These are phyloP conservation scores for Albifimbria verrucaria DNA, from an alignment of 2,329 filamentous ascomycete species.

Conservation along the genomic window DNA sequence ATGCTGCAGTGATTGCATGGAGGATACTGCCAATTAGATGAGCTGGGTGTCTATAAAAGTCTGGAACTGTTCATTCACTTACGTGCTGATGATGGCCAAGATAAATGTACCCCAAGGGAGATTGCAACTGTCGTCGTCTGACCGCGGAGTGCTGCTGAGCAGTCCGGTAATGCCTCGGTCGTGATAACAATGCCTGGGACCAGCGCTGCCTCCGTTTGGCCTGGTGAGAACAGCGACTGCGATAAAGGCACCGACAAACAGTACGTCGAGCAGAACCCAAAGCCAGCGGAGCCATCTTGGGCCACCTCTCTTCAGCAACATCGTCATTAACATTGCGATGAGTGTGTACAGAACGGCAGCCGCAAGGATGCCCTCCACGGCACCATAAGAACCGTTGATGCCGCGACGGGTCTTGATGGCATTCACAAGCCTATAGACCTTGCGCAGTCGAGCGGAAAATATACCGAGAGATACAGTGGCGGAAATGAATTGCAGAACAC, in stretches of 20 bases:
- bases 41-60: not conserved
- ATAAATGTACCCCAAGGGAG: not conserved
- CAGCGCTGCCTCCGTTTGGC: not conserved
- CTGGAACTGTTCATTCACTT: too few species aligned
- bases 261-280: not conserved
- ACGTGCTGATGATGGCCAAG: not conserved
- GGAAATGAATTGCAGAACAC: constrained; percentile 11
- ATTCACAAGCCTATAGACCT: constrained; percentile 1
- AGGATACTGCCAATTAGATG: too few species aligned
- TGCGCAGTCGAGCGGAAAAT: constrained; percentile 8
- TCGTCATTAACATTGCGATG: constrained; percentile 6
- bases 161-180: not conserved
- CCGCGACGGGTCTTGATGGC: constrained; percentile 7
- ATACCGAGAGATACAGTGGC: constrained; percentile 11
- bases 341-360: constrained; percentile 14
- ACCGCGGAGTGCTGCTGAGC: not conserved
- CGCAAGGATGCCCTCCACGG: constrained; percentile 15
- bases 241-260: not conserved
- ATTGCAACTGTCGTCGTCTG: not conserved
- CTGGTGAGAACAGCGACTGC: not conserved
- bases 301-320: not conserved
- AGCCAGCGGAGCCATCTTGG: constrained; percentile 2
- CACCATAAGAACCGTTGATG: constrained; percentile 7
- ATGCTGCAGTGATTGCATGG: too few species aligned
- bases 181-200: not conserved